Conservation (phyloP, 1,284 basidiomycete species). For the Melampsora occidentalis region DNA sequence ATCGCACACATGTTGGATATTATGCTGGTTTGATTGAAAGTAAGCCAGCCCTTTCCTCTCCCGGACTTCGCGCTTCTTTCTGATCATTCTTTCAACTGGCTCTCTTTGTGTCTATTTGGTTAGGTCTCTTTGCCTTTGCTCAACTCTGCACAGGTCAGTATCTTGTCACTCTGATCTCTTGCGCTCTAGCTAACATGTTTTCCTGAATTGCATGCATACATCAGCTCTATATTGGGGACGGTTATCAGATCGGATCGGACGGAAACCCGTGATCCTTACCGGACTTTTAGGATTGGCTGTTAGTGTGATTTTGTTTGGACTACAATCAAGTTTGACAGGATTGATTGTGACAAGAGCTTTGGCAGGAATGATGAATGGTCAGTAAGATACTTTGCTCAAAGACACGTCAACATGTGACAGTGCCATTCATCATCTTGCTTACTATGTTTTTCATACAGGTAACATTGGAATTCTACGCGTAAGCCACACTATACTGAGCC, state of each 20-base stretch:
- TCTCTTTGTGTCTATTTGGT: neutral
- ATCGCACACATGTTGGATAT: slow-evolving; percentile 8
- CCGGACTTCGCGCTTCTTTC: neutral
- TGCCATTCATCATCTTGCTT: neutral
- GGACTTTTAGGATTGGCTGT: slow-evolving; percentile 2
- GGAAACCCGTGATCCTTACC: slow-evolving; percentile 17
- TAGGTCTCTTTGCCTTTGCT: slow-evolving; percentile 25
- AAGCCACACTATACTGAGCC: neutral
- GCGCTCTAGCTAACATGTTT: neutral
- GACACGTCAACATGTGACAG: too few relatives aligned
- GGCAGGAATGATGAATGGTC: slow-evolving; percentile 23
- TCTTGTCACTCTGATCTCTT: neutral
- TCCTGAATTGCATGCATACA: neutral
- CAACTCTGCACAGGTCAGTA: slow-evolving; percentile 18
- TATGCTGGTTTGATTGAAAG: slow-evolving; percentile 25
- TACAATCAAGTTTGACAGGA: slow-evolving; percentile 1
- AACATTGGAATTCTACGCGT: slow-evolving; percentile 12
- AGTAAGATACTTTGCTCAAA: neutral
- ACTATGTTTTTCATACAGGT: neutral
- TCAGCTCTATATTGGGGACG: slow-evolving; percentile 18
- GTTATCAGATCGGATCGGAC: slow-evolving; percentile 8
- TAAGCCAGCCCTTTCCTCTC: neutral
- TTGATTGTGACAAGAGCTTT: slow-evolving; percentile 10
- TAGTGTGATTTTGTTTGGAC: slow-evolving; percentile 9
- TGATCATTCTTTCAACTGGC: too few relatives aligned